Conservation (phyloP, 164 flowering plant genomes). For the Berberis vulgaris region DNA sequence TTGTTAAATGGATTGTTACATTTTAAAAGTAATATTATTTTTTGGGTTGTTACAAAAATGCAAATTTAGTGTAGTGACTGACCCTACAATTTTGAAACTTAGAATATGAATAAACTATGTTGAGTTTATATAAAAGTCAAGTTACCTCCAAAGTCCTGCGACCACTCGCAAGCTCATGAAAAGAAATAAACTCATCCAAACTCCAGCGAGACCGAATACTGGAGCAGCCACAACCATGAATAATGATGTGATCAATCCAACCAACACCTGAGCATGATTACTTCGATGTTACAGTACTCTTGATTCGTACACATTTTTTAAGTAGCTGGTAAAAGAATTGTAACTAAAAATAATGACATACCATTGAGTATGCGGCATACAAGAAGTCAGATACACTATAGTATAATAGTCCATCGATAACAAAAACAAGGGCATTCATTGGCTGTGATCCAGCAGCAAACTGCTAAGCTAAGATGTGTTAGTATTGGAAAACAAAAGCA, state of each 20-base stretch:
- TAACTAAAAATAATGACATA: conserved; percentile 12
- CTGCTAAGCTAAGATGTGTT: conserved; percentile 30
- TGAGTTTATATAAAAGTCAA: neutral
- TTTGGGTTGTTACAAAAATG: too few species aligned
- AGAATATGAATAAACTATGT: neutral
- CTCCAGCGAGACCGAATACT: conserved; percentile 69
- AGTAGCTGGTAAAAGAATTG: neutral
- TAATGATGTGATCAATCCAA: conserved; percentile 55
- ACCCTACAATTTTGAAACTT: neutral
- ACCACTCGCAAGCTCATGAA: conserved; percentile 83
- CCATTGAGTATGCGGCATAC: conserved; percentile 96
- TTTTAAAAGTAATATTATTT: too few species aligned
- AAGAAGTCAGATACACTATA: conserved; percentile 94
- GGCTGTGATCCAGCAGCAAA: conserved; percentile 98
- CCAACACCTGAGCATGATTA: conserved; percentile 41
- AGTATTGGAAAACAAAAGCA: neutral
- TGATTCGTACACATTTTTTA: neutral
- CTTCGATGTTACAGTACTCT: neutral
- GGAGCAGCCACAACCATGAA: conserved; percentile 66
- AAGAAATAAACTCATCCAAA: conserved; percentile 86
- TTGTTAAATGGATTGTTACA: too few species aligned
- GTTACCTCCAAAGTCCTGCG: conserved; percentile 82
- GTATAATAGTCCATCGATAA: conserved; percentile 79
- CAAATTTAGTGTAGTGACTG: too few species aligned
- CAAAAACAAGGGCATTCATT: conserved; percentile 90